These are phyloP conservation scores for Pythium sp. DNA, from an alignment of 352 stramenopile species.

Conservation along the genomic window DNA sequence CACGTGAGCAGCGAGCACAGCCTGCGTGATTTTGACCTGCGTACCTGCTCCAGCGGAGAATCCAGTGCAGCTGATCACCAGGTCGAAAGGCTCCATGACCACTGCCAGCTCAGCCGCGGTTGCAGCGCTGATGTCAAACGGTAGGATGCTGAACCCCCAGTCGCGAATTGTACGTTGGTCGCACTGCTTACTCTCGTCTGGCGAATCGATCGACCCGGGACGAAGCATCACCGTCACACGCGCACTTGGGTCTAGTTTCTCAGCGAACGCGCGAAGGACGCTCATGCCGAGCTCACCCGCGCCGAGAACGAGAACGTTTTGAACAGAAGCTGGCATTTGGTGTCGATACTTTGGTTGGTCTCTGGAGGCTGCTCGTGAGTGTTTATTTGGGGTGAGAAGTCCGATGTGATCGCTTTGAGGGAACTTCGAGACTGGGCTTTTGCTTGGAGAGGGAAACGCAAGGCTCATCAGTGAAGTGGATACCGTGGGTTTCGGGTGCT, in stretches of 20 bases:
- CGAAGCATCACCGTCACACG: constrained; percentile 5
- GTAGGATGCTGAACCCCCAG: neutral
- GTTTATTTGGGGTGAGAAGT: neutral
- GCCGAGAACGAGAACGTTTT: constrained; percentile 15
- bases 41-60: constrained; percentile 15
- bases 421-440: neutral
- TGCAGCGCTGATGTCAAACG: neutral
- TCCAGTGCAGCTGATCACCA: constrained; percentile 12
- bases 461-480: neutral
- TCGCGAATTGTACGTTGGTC: neutral
- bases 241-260: neutral
- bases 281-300: constrained; percentile 10
- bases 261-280: constrained; percentile 8
- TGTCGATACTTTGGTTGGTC: neutral
- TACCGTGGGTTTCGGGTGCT: too few relatives aligned
- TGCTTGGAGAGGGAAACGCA: neutral
- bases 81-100: constrained; percentile 5
- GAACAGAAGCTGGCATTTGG: neutral
- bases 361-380: neutral
- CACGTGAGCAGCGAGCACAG: constrained; percentile 10
- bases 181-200: neutral
- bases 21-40: constrained; percentile 16
- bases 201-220: neutral
- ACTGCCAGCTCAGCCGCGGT: constrained; percentile 2
- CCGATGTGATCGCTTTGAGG: neutral